These are phyloP conservation scores for Lactuca saligna DNA, from an alignment of 129 eudicot genomes.

Conservation along the genomic window DNA sequence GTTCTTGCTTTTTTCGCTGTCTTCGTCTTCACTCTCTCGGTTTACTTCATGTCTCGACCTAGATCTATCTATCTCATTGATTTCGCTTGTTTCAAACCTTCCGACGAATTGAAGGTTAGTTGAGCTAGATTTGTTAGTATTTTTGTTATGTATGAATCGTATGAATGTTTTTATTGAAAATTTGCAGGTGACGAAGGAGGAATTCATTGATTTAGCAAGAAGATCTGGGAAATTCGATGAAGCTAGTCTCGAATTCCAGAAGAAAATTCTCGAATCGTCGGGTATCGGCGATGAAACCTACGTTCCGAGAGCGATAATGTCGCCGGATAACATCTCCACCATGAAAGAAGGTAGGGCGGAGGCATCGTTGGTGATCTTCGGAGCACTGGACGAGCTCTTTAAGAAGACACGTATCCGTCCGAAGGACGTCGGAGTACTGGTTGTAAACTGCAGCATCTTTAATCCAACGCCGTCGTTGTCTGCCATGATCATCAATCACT, in stretches of 20 bases:
- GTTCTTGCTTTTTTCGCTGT: slow-evolving; percentile 71
- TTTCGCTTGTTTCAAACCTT: slow-evolving; percentile 84
- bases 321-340: slow-evolving; percentile 63
- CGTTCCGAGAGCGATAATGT: slow-evolving; percentile 66
- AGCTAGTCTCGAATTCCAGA: slow-evolving; percentile 70
- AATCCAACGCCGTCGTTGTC: slow-evolving; percentile 94
- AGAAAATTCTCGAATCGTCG: slow-evolving; percentile 70
- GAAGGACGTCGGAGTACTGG: slow-evolving; percentile 84
- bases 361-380: slow-evolving; percentile 86
- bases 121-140: background rate
- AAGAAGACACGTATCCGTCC: slow-evolving; percentile 69
- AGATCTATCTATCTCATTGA: slow-evolving; percentile 80
- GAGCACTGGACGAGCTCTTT: slow-evolving; percentile 94
- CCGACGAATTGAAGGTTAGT: slow-evolving; percentile 81
- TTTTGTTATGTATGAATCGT: background rate
- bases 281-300: slow-evolving; percentile 95
- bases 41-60: slow-evolving; percentile 82
- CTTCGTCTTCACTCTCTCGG: slow-evolving; percentile 65
- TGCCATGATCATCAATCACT: slow-evolving; percentile 93
- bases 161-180: background rate
- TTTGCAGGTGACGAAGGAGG: slow-evolving; percentile 67
- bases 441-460: slow-evolving; percentile 93
- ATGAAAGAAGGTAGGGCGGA: slow-evolving; percentile 97
- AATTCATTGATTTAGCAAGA: slow-evolving; percentile 79
- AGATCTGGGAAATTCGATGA: slow-evolving; percentile 87